Percentiles rank a stretch among this genome's conserved stretches.
Conservation (phyloP, 345 rosid genomes). For the Brassica rapa region DNA sequence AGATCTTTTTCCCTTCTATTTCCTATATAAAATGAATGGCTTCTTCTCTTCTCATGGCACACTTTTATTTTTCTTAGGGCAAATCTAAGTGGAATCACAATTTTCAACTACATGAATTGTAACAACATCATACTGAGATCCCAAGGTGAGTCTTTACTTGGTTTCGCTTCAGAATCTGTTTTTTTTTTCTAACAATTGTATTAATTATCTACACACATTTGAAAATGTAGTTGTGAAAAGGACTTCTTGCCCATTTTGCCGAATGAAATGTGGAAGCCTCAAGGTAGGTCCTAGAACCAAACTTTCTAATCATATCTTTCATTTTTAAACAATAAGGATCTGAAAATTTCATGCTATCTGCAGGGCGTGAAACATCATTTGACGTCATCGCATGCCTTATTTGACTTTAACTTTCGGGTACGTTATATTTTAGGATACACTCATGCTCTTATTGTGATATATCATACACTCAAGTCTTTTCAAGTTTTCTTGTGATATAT, state of each 20-base stretch:
- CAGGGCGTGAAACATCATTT: neutral
- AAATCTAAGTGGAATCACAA: neutral
- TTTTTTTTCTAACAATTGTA: neutral
- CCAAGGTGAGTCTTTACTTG: neutral
- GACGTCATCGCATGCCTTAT: neutral
- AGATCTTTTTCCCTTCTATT: neutral
- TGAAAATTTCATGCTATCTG: neutral
- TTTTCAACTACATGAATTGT: neutral
- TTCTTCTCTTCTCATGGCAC: neutral
- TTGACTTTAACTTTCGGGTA: neutral
- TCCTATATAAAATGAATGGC: neutral
- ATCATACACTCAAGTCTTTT: neutral
- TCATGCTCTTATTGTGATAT: too few relatives aligned
- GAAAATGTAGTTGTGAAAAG: too few relatives aligned
- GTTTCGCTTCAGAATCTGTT: neutral
- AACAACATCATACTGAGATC: neutral
- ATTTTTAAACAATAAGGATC: neutral
- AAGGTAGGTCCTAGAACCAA: too few relatives aligned
- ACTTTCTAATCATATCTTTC: neutral
- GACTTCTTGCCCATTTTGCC: too few relatives aligned
- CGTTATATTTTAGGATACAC: neutral
- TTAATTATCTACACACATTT: too few relatives aligned
- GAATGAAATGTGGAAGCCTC: too few relatives aligned
- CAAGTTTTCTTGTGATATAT: neutral
- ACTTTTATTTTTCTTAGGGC: neutral